A percentile compares a stretch with the other conserved stretches of the same genome.
Evolutionary conservation across 2,329 filamentous ascomycete species (phyloP).

Genomic region (Ascomycota sp.): DNA sequence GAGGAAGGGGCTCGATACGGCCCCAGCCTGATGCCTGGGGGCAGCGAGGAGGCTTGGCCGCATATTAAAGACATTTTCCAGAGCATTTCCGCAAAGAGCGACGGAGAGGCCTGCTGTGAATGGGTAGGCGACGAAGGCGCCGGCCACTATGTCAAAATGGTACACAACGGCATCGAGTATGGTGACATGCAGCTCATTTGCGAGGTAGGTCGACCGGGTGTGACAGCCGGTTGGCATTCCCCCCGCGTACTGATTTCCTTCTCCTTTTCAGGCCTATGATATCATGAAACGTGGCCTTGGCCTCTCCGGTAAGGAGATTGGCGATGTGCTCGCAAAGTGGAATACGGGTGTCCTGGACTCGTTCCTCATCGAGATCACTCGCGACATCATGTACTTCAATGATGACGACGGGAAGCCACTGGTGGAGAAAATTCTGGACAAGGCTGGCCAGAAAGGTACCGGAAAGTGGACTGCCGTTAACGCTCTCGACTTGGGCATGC

Average conservation of each 20-base stretch:
- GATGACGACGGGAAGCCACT: constrained; percentile 81
- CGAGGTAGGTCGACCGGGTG: constrained; percentile 65
- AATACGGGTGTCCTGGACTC: constrained; percentile 97
- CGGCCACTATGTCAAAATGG: constrained; percentile 99
- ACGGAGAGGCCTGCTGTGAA: constrained; percentile 93
- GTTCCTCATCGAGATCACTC: constrained; percentile 98
- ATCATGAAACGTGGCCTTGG: constrained; percentile 98
- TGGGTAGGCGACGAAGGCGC: constrained; percentile 99
- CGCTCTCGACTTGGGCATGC: constrained; percentile 93
- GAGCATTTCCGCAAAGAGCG: constrained; percentile 91
- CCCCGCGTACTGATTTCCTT: no score
- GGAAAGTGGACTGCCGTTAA: constrained; percentile 99
- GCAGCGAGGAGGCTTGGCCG: constrained; percentile 94
- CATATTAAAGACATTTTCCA: constrained; percentile 99
- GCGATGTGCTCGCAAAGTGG: constrained; percentile 85
- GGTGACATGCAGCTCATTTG: constrained; percentile 99
- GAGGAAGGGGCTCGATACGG: constrained; percentile 98
- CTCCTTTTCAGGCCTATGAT: constrained; percentile 82
- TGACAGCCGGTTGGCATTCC: no score
- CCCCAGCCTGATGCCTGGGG: constrained; percentile 95
- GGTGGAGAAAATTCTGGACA: constrained; percentile 97
- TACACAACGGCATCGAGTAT: constrained; percentile 99
- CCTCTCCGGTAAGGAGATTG: constrained; percentile 80
- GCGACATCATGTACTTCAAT: constrained; percentile 96
- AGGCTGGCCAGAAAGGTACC: constrained; percentile 97